Percentiles rank a stretch among this genome's conserved stretches.
phyloP scores from a whole-genome alignment of 1,139 yeast genomes.

The Debaryomyces sp. region DNA sequence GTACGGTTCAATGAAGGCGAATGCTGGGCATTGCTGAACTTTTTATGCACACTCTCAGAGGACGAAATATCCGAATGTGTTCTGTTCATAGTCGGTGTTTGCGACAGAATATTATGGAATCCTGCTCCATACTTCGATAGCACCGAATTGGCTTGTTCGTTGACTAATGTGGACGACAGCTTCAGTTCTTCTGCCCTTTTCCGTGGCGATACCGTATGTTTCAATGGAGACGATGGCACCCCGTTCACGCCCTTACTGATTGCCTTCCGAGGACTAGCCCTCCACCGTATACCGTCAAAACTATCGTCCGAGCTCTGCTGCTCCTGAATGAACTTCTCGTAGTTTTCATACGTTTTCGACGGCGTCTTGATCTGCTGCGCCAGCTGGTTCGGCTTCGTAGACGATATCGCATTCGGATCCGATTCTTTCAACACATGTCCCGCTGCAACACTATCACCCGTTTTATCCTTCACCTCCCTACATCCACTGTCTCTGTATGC shows the following conservation, averaged over 20 bases:
- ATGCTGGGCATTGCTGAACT: slow-evolving; percentile 4
- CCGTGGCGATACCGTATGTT: slow-evolving; percentile 15
- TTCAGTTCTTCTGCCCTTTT: slow-evolving; percentile 5
- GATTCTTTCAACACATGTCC: slow-evolving; percentile 1
- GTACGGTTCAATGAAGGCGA: slow-evolving; percentile 31
- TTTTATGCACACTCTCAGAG: slow-evolving; percentile 13
- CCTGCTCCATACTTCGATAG: slow-evolving; percentile 43
- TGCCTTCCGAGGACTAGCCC: slow-evolving; percentile 30
- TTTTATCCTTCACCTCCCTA: neutral
- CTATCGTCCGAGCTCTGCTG: slow-evolving; percentile 49
- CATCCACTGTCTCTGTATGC: slow-evolving; percentile 7
- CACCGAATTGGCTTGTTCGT: slow-evolving; percentile 40
- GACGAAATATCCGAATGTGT: slow-evolving; percentile 32
- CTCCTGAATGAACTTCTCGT: slow-evolving; percentile 10
- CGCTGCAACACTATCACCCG: neutral
- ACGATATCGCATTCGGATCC: neutral
- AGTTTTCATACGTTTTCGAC: neutral
- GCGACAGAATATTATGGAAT: slow-evolving; percentile 27
- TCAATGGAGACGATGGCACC: slow-evolving; percentile 41
- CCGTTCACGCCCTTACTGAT: slow-evolving; percentile 12
- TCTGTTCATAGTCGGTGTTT: slow-evolving; percentile 27
- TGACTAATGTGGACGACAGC: slow-evolving; percentile 21
- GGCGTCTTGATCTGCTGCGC: slow-evolving; percentile 1
- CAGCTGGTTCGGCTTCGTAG: neutral
- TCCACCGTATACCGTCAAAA: slow-evolving; percentile 50